Conservation (phyloP, 306 rosid genomes). For the Lagenaria siceraria region DNA sequence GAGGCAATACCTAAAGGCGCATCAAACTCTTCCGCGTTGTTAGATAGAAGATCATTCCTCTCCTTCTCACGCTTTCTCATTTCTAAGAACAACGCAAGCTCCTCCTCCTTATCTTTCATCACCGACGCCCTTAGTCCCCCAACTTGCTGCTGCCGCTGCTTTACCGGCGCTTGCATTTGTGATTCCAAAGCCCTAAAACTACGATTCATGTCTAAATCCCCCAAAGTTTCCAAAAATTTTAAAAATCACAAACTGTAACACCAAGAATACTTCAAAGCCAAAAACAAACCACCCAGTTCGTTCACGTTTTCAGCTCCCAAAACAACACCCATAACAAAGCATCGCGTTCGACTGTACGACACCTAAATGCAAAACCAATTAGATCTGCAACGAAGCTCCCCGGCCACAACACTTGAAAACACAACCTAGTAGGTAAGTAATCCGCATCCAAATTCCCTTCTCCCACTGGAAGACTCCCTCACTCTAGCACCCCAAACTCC, state of each 20-base stretch:
- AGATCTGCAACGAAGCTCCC: constrained; percentile 26
- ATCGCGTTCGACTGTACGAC: neutral
- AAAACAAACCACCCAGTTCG: constrained; percentile 9
- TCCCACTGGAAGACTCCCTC: neutral
- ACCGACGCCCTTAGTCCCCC: constrained; percentile 27
- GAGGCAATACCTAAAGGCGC: constrained; percentile 43
- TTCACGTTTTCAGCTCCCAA: constrained; percentile 13
- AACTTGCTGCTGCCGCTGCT: constrained; percentile 16
- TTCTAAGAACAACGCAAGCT: constrained; percentile 31
- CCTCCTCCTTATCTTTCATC: constrained; percentile 76
- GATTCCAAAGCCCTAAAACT: constrained; percentile 79
- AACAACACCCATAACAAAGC: constrained; percentile 15
- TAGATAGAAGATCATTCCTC: constrained; percentile 66
- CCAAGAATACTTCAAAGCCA: neutral
- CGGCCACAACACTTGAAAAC: neutral
- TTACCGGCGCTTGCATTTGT: constrained; percentile 14
- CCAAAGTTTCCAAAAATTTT: constrained; percentile 11
- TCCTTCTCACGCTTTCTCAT: constrained; percentile 91
- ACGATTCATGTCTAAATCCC: constrained; percentile 55
- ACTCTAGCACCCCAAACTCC: constrained; percentile 12
- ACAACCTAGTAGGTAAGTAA: neutral
- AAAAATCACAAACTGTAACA: constrained; percentile 12
- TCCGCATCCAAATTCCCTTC: neutral
- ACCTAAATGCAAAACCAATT: constrained; percentile 7
- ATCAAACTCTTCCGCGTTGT: constrained; percentile 57